Conservation (phyloP, 331 rosid species). For the Cydonia oblonga region DNA sequence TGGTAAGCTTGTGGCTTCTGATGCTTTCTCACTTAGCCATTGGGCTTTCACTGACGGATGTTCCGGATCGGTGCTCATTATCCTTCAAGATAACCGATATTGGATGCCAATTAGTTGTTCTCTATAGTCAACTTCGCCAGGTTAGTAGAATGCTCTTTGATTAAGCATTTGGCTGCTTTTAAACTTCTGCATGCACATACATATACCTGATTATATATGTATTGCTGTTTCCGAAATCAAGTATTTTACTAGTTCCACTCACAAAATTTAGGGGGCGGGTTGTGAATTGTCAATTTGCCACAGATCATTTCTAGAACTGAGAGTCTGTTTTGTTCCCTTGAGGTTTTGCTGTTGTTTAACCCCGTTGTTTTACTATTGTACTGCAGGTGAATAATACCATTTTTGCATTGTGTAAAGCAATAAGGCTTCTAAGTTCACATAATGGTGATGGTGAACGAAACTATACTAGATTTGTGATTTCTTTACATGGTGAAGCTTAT, state of each 20-base stretch:
- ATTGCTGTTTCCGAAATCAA: background rate
- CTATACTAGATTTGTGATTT: slow-evolving; percentile 32
- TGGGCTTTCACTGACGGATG: slow-evolving; percentile 26
- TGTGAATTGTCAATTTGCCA: background rate
- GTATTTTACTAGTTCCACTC: background rate
- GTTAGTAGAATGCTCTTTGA: slow-evolving; percentile 35
- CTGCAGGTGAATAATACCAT: slow-evolving; percentile 64
- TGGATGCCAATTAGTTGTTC: slow-evolving; percentile 57
- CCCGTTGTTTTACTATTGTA: slow-evolving; percentile 15
- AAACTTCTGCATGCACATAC: background rate
- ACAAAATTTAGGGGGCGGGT: background rate
- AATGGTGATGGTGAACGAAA: slow-evolving; percentile 26
- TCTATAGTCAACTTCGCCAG: slow-evolving; percentile 90
- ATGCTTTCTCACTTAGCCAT: slow-evolving; percentile 49
- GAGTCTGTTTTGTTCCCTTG: background rate
- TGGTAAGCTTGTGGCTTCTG: slow-evolving; percentile 57
- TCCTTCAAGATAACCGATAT: slow-evolving; percentile 33
- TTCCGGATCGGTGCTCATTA: slow-evolving; percentile 27
- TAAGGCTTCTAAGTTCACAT: slow-evolving; percentile 35
- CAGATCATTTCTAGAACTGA: background rate
- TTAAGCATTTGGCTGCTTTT: background rate
- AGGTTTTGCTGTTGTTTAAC: slow-evolving; percentile 6
- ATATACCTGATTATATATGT: background rate
- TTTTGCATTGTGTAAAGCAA: slow-evolving; percentile 69
- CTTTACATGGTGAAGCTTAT: slow-evolving; percentile 34